These are phyloP conservation scores for Sclerotinia sclerotiorum DNA, from an alignment of 2,329 filamentous ascomycete species.

Conservation along the genomic window DNA sequence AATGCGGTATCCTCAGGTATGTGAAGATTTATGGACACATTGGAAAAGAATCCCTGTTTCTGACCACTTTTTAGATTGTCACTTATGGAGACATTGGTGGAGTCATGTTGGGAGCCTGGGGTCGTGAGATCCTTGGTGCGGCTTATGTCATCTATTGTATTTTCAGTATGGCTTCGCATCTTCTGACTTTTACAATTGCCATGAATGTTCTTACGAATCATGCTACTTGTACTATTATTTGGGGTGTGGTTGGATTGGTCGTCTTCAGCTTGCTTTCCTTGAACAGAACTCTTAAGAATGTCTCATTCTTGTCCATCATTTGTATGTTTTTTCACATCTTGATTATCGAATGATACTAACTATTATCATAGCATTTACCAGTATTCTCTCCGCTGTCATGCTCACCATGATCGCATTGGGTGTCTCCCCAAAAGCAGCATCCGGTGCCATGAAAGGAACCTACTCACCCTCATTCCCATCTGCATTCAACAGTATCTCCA, in stretches of 20 bases:
- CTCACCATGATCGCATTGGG: slow-evolving; percentile 56
- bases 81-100: slow-evolving; percentile 59
- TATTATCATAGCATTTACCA: slow-evolving; percentile 49
- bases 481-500: slow-evolving; percentile 52
- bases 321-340: slow-evolving; percentile 42
- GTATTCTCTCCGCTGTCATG: slow-evolving; percentile 54
- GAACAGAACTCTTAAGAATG: slow-evolving; percentile 55
- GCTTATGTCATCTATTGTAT: slow-evolving; percentile 55
- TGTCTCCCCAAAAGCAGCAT: slow-evolving; percentile 9
- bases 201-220: slow-evolving; percentile 57
- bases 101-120: slow-evolving; percentile 48
- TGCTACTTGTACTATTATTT: slow-evolving; percentile 56
- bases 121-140: slow-evolving; percentile 50
- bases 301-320: slow-evolving; percentile 54
- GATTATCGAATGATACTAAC: background rate
- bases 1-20: slow-evolving; percentile 50
- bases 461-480: slow-evolving; percentile 43
- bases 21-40: slow-evolving; percentile 21
- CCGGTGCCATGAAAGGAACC: slow-evolving; percentile 41
- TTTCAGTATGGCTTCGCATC: slow-evolving; percentile 61
- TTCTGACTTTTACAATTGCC: slow-evolving; percentile 59
- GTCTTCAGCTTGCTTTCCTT: slow-evolving; percentile 53
- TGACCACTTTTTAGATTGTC: background rate
- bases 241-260: slow-evolving; percentile 51
- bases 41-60: background rate